Conservation (phyloP, 176 grass and related monocot genomes). For the Bothriochloa decipiens region DNA sequence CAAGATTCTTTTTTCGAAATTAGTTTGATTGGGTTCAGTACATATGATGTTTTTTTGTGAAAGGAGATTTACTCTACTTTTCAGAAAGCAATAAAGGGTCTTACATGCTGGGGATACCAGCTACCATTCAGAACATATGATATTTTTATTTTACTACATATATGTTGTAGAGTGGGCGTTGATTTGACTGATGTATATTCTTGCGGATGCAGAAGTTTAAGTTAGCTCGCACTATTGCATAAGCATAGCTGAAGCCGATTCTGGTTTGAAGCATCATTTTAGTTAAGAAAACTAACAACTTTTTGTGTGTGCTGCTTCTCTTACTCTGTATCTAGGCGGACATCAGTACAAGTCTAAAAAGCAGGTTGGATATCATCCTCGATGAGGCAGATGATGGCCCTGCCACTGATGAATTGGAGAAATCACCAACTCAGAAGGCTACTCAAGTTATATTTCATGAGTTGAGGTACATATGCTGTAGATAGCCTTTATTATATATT, state of each 20-base stretch:
- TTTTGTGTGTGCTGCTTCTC: conserved; percentile 26
- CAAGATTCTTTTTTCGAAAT: conserved; percentile 14
- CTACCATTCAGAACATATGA: too few relatives aligned
- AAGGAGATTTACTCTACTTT: too few relatives aligned
- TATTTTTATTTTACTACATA: conserved; percentile 13
- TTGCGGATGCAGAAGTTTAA: not conserved
- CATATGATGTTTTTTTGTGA: not conserved
- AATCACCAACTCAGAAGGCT: conserved; percentile 52
- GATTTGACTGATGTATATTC: conserved; percentile 11
- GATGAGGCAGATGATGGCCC: conserved; percentile 73
- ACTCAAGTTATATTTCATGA: conserved; percentile 67
- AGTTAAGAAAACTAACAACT: not conserved
- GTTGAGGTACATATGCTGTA: conserved; percentile 55
- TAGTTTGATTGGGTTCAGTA: conserved; percentile 4
- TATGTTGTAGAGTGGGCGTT: conserved; percentile 2
- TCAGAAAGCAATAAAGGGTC: too few relatives aligned
- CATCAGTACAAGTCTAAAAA: conserved; percentile 70
- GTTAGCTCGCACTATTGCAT: not conserved
- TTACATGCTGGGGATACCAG: too few relatives aligned
- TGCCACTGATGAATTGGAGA: conserved; percentile 29
- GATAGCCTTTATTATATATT: conserved; percentile 11
- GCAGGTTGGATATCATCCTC: conserved; percentile 78
- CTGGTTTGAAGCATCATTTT: conserved; percentile 8
- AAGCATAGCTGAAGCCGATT: conserved; percentile 12
- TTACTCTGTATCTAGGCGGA: conserved; percentile 52